A percentile compares a stretch with the other conserved stretches of the same genome.
These are phyloP conservation scores for Claviceps africana DNA, from an alignment of 2,329 filamentous ascomycete genomes.

Conservation along the genomic window DNA sequence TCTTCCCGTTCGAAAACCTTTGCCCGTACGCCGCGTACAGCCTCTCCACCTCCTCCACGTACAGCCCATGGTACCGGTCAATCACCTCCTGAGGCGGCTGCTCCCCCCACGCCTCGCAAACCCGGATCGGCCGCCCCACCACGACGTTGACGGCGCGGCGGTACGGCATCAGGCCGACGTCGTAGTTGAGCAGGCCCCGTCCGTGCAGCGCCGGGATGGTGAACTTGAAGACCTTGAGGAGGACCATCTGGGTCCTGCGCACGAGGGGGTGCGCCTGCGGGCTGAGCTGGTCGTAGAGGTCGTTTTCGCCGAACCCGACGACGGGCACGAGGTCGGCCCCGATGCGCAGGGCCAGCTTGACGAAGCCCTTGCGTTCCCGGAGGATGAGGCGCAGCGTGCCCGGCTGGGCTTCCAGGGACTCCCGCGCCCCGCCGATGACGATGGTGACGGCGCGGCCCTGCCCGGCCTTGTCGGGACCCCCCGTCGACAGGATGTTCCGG, in stretches of 20 bases:
- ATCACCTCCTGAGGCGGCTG: slow-evolving; percentile 63
- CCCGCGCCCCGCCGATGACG: slow-evolving; percentile 81
- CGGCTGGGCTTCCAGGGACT: slow-evolving; percentile 80
- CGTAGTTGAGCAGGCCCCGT: slow-evolving; percentile 90
- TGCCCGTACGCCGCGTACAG: slow-evolving; percentile 72
- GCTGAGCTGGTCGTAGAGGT: slow-evolving; percentile 82
- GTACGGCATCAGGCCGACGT: slow-evolving; percentile 92
- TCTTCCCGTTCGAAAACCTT: slow-evolving; percentile 49
- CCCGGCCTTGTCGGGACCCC: slow-evolving; percentile 63
- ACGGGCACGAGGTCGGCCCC: slow-evolving; percentile 93
- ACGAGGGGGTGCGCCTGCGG: slow-evolving; percentile 64
- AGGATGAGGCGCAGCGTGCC: slow-evolving; percentile 65
- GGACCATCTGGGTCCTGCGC: slow-evolving; percentile 65
- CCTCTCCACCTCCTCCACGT: slow-evolving; percentile 59
- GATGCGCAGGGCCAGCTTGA: slow-evolving; percentile 81
- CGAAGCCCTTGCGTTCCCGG: slow-evolving; percentile 74
- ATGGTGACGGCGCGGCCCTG: slow-evolving; percentile 96
- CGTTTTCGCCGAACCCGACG: slow-evolving; percentile 87
- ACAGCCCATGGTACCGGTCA: slow-evolving; percentile 64
- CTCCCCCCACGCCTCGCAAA: slow-evolving; percentile 39
- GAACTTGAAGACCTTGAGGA: slow-evolving; percentile 81
- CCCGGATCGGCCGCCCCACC: slow-evolving; percentile 66
- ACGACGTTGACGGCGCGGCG: slow-evolving; percentile 78
- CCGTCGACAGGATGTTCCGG: slow-evolving; percentile 70
- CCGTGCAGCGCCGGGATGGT: slow-evolving; percentile 86